phyloP scores from a whole-genome alignment of 2,329 filamentous ascomycete species.

The Tolypocladium capitatum region DNA sequence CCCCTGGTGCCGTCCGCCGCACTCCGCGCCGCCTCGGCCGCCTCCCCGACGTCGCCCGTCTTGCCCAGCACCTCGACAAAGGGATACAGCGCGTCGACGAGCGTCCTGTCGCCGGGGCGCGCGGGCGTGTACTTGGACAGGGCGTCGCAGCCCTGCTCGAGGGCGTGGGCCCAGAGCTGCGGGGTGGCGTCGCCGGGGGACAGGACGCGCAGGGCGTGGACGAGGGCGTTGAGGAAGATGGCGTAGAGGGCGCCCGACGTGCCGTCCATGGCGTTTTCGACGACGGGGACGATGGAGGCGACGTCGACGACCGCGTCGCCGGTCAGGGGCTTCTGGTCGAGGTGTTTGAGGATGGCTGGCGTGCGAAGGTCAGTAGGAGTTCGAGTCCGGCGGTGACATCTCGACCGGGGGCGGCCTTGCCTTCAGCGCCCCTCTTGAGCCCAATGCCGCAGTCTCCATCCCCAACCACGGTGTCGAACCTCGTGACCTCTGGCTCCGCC shows the following conservation, averaged over 20 bases:
- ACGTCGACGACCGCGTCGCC: slow-evolving; percentile 42
- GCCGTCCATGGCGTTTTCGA: slow-evolving; percentile 47
- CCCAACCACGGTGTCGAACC: slow-evolving; percentile 70
- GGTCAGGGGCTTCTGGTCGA: slow-evolving; percentile 28
- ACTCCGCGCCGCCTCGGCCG: slow-evolving; percentile 60
- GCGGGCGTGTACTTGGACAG: slow-evolving; percentile 81
- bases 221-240: slow-evolving; percentile 82
- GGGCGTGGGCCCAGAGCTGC: slow-evolving; percentile 45
- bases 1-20: slow-evolving; percentile 78
- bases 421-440: slow-evolving; percentile 75
- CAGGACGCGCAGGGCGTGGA: slow-evolving; percentile 42
- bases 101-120: slow-evolving; percentile 73
- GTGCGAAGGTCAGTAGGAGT: neutral
- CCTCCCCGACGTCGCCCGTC: slow-evolving; percentile 54
- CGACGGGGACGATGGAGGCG: slow-evolving; percentile 36
- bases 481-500: slow-evolving; percentile 58
- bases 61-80: slow-evolving; percentile 62
- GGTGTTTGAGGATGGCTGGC: slow-evolving; percentile 38
- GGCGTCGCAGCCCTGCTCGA: slow-evolving; percentile 56
- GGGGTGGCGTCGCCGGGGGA: slow-evolving; percentile 25
- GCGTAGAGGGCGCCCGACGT: slow-evolving; percentile 52
- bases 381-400: neutral
- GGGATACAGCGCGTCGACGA: slow-evolving; percentile 80
- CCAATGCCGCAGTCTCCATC: slow-evolving; percentile 86
- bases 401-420: slow-evolving; percentile 19